Evolutionary conservation across 106 monocot species (phyloP).

Genomic region (Chionographis japonica): DNA sequence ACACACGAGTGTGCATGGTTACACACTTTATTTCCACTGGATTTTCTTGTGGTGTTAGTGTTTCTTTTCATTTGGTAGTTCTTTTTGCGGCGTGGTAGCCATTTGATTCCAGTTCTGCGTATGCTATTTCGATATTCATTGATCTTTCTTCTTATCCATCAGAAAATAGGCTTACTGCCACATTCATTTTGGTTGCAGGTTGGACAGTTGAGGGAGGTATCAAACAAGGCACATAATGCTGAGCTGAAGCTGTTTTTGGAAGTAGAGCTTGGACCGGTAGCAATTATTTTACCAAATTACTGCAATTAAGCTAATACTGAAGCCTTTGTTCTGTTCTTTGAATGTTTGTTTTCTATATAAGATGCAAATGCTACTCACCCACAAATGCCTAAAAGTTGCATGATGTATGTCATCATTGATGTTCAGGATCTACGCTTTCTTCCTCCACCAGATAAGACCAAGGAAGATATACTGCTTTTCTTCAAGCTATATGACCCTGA

Average conservation of each 20-base stretch:
- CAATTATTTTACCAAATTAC: background rate
- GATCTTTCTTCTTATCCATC: too few species aligned
- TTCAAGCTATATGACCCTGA: conserved; percentile 98
- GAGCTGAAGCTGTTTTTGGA: conserved; percentile 93
- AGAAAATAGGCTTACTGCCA: background rate
- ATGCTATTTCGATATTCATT: too few species aligned
- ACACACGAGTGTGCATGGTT: too few species aligned
- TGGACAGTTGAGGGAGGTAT: conserved; percentile 87
- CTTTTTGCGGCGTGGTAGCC: too few species aligned
- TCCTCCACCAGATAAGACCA: conserved; percentile 77
- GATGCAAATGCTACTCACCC: background rate
- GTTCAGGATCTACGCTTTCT: conserved; percentile 56
- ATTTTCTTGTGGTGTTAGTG: too few species aligned
- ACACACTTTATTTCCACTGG: too few species aligned
- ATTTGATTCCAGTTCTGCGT: too few species aligned
- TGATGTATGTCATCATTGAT: conserved; percentile 6
- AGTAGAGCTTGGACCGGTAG: conserved; percentile 82
- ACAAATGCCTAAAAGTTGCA: background rate
- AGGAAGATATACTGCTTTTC: conserved; percentile 94
- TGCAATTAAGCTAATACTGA: background rate
- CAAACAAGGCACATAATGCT: conserved; percentile 88
- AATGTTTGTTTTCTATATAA: background rate
- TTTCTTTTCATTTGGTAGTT: too few species aligned
- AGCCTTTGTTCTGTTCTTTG: background rate
- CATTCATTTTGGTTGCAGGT: conserved; percentile 41